Evolutionary conservation across 352 stramenopile genomes (phyloP), one percentile per base, ranked within the genome.

Genomic region (Phytophthora meadii): DNA sequence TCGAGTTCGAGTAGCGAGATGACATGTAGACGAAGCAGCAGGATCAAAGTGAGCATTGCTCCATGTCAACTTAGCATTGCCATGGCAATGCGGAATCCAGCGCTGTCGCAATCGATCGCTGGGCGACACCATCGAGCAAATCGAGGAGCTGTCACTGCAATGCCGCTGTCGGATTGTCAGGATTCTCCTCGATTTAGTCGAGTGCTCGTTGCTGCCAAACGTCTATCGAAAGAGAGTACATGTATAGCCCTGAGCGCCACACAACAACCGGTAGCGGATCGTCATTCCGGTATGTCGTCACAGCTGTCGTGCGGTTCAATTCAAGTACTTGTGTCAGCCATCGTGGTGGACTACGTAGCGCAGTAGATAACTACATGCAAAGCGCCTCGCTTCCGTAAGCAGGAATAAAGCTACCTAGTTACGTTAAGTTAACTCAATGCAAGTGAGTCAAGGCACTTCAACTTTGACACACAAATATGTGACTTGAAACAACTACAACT

Each of bases 1-100:
- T 55, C 19, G 40, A 11, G 19, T 40, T 24, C 52, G 61, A 57
- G 61, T 56, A 55, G 60, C 42, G 53, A 68, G 53, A 64, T 58
- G 22, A 54, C 19, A 15, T 58, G 61, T 45, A 62, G 44, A 57
- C 54, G 39, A 48, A 58, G 36, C 60, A 25, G 10, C 9, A 45
- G 27, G 27, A 40, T 28, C 28, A 17, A 19, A 9, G 19, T 36
- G 15, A 22, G 27, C 25, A 24, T 45, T 42, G 37, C 14, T 22
- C 37, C 22, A 19, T 30, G 28, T 5, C 25, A 51, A n/a, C 45
- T 9, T 34, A 12, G 17, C 22, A 50, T 50, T 10, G 44, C 44
- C 9, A 5, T 36, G 4, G 1, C 12, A 14, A 11, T 11, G 51
- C 19, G 17, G 34, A 69, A 62, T 55, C 54, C 59, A 68, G 50